Conservation (phyloP, 768 basidiomycete species). For the Suillus discolor region DNA sequence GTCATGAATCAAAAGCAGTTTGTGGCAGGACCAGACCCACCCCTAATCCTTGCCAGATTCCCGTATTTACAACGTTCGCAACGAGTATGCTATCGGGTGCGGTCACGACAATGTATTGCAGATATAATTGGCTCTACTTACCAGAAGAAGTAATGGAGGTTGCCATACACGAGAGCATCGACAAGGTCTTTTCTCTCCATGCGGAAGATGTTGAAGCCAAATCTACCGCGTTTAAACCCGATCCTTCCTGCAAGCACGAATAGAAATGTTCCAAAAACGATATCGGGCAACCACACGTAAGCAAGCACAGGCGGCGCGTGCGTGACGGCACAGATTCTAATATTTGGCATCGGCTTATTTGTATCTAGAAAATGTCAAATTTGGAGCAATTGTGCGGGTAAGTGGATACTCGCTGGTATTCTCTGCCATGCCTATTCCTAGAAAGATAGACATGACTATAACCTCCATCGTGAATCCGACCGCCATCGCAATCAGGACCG, state of each 20-base stretch:
- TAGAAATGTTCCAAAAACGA: constrained; percentile 2
- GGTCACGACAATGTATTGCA: not conserved
- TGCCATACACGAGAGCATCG: constrained; percentile 2
- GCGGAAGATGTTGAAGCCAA: not conserved
- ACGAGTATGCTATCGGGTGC: not conserved
- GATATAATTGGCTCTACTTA: not conserved
- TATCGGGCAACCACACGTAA: constrained; percentile 4
- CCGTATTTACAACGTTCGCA: not conserved
- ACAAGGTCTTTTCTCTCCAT: constrained; percentile 1
- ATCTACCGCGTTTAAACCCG: not conserved
- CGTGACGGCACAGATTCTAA: not conserved
- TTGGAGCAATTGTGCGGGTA: not conserved
- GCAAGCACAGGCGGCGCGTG: not conserved
- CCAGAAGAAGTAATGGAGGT: constrained; percentile 3
- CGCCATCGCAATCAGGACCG: not conserved
- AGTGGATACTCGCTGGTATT: not conserved
- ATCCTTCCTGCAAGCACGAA: constrained; percentile 1
- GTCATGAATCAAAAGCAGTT: not conserved
- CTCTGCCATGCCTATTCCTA: not conserved
- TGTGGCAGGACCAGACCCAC: not conserved
- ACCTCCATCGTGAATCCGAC: not conserved
- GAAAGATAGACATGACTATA: not conserved
- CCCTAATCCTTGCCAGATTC: not conserved
- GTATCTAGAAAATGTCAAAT: constrained; percentile 1
- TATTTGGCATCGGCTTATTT: not conserved